Evolutionary conservation across 768 basidiomycete species (phyloP), one percentile per base, ranked within the genome.

Genomic region (Tricholoma terreum): DNA sequence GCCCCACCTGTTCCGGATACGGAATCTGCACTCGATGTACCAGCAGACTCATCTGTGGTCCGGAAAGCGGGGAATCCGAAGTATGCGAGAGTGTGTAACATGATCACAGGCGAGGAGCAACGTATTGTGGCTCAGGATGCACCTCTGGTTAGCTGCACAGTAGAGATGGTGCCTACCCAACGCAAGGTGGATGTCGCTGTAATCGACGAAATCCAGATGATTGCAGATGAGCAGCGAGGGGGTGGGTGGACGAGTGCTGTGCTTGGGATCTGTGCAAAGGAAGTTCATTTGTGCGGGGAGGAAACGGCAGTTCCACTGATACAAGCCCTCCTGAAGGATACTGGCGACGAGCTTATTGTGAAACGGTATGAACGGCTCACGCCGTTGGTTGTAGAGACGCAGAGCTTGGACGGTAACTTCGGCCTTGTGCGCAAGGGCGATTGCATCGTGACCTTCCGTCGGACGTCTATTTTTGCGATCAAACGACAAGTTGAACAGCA

Each of bases 131-230:
- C 77, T 8, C 76, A 76, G 1, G 63, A 77, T 6, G 85, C 85
- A 0, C 71, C 77, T 0, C 69, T 97, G 35, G 57, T 79, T n/a
- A 87, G 87, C 67, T 94, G 91, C 69, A 99, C 97, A 2, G 89
- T 98, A 63, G 97, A 99, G 78, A 99, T 98, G 95, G 69, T 90
- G 33, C 75, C 78, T 5, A 61, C 75, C 9, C 59, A 61, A 2
- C 60, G 49, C 15, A 58, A 58, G 3, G 76, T 74, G 54, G 92
- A 96, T 52, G 93, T 98, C 21, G 94, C 86, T 0, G 94, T 99
- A 46, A 78, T 99, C 45, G 97, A 98, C 69, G 96, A 98, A 75
- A 98, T 99, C 49, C 97, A 98, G 75, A 90, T 98, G 89, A 84
- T 98, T 15, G 82, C 82, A 0, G 93, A 98, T 69, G 71, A 77